Evolutionary conservation across 768 basidiomycete genomes (phyloP).

Genomic region (Tylopilus balloui): DNA sequence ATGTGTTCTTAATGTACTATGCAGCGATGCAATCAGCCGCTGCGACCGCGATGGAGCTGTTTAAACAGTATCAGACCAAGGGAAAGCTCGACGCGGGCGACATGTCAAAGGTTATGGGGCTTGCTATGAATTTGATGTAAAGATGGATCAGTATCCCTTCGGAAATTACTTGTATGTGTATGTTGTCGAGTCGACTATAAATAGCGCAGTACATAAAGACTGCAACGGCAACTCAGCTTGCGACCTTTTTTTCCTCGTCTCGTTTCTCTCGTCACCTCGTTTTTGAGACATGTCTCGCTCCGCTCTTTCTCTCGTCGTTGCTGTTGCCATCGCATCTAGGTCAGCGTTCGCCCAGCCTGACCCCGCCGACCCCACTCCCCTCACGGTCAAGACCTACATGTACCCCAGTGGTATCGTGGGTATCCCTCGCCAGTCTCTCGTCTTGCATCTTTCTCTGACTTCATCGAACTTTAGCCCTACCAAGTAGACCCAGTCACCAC

Average conservation of each 20-base stretch:
- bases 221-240: background rate
- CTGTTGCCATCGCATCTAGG: slow-evolving; percentile 29
- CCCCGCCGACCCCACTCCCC: slow-evolving; percentile 45
- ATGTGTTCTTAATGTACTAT: background rate
- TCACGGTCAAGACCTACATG: slow-evolving; percentile 41
- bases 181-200: slow-evolving; percentile 6
- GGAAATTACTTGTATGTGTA: background rate
- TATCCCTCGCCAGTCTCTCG: background rate
- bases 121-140: slow-evolving; percentile 19
- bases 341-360: slow-evolving; percentile 29
- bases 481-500: slow-evolving; percentile 41
- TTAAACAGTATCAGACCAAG: slow-evolving; percentile 19
- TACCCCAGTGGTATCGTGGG: slow-evolving; percentile 43
- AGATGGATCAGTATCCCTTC: no score
- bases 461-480: slow-evolving; percentile 39
- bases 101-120: slow-evolving; percentile 24
- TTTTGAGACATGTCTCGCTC: slow-evolving; percentile 44
- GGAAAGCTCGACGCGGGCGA: slow-evolving; percentile 29
- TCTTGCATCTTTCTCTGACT: background rate
- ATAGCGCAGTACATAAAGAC: slow-evolving; percentile 7
- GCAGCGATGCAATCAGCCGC: slow-evolving; percentile 32
- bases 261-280: background rate
- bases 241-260: background rate
- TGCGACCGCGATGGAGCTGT: slow-evolving; percentile 29
- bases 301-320: slow-evolving; percentile 41